Conservation (phyloP, 78 protist genomes). For the Polysphondylium violaceum region DNA sequence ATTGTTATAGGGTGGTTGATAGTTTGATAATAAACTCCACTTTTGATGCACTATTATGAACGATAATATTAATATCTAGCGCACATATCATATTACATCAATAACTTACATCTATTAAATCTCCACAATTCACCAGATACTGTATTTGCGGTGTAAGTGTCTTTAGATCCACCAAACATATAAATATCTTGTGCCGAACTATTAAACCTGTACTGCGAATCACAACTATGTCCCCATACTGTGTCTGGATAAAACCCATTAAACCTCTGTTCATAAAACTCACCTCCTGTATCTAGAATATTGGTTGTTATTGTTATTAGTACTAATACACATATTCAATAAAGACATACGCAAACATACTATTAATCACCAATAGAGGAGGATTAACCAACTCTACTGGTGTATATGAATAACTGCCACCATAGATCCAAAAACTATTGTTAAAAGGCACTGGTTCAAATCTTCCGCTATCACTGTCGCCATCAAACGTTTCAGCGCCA, state of each 20-base stretch:
- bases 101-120: background rate
- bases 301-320: background rate
- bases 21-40: background rate
- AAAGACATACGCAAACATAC: background rate
- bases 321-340: background rate
- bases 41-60: background rate
- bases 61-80: background rate
- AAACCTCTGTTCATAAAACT: background rate
- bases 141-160: no score
- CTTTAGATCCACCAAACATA: no score
- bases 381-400: no score
- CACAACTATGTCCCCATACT: slow-evolving; percentile 9
- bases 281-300: background rate
- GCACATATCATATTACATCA: background rate
- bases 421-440: slow-evolving; percentile 1
- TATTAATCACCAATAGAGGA: no score
- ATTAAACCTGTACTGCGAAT: no score
- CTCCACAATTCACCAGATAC: no score
- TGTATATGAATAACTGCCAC: background rate
- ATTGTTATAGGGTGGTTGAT: background rate
- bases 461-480: background rate
- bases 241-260: background rate
- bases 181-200: no score
- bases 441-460: background rate
- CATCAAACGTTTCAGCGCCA: background rate